Percentiles rank a stretch among this genome's conserved stretches.
Conservation (phyloP, 306 rosid species). For the Fragaria nilgerrensis region DNA sequence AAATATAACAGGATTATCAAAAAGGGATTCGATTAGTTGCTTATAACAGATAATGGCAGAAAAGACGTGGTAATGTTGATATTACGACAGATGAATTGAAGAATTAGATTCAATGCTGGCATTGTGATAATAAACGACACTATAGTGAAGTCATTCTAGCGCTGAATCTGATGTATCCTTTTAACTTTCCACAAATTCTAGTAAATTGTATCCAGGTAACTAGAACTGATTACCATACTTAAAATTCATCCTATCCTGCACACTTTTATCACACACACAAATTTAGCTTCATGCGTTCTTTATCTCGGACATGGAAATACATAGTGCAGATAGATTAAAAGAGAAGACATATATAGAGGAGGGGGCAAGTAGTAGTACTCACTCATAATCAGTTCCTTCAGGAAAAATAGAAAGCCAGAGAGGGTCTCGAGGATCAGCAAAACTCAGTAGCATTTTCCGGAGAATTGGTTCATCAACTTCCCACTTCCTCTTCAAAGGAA, state of each 20-base stretch:
- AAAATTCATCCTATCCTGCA: neutral
- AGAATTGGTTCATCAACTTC: constrained; percentile 68
- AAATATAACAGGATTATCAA: neutral
- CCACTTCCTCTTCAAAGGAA: constrained; percentile 94
- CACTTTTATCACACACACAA: neutral
- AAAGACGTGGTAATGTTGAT: neutral
- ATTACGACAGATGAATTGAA: neutral
- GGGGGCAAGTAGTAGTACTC: constrained; percentile 34
- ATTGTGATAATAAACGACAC: neutral
- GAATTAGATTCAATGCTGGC: neutral
- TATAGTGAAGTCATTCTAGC: neutral
- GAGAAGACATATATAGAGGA: constrained; percentile 11
- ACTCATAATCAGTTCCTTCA: constrained; percentile 88
- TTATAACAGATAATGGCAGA: neutral
- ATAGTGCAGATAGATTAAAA: constrained; percentile 11
- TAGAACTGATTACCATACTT: neutral
- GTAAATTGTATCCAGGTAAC: neutral
- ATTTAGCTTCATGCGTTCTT: neutral
- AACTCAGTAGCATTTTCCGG: constrained; percentile 51
- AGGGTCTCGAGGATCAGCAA: constrained; percentile 63
- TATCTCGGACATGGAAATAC: neutral
- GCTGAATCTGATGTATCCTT: neutral
- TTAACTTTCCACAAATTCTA: neutral
- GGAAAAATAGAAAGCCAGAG: constrained; percentile 93
- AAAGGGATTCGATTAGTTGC: neutral